Base-by-base conservation (phyloP, 139 green algal species). In the Mychonastes homosphaera region DNA sequence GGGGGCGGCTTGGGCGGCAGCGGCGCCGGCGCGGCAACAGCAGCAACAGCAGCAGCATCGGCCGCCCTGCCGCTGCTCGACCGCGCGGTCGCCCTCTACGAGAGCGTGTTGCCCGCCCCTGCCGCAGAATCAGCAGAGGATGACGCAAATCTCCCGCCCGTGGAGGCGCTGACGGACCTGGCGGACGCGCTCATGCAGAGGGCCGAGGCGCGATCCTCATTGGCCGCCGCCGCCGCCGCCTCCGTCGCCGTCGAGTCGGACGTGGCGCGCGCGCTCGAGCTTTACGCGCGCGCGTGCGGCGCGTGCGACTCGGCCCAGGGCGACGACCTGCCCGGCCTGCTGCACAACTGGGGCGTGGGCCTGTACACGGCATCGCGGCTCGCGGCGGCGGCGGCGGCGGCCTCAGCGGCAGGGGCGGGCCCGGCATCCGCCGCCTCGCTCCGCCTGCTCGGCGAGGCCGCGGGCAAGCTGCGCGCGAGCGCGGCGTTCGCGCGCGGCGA, bases 341-440 rank as follows among this genome's bases (percentile, higher is more conserved):
- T 94, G 50, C 59, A 79, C 58, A 87, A 94, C 66, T 94, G 85
- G 85, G 79, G 78, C 3, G 58, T 72, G 6, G 85, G 72, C 10
- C 62, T 90, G 15, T 49, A 72, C 16, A 72, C 70, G 13, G n/a
- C n/a, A n/a, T n/a, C 27, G 15, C 9, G 27, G 6, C 7, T 56
- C 3, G 19, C 10, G 6, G 12, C 12, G 18, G 7, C 19, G 6
- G 28, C 49, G 12, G 4, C 54, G 4, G 35, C 26, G 23, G 34
- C 15, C 21, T 27, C 24, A 10, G 6, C 5, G 3, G 53, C 6
- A 44, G 23, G 19, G 26, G 28, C 10, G 3, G 34, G n/a, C 34
- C 21, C 38, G 50, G 53, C 15, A 72, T 50, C 28, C 63, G 48
- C 27, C 54, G 67, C 60, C 6, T 34, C 15, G n/a, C n/a, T n/a